Evolutionary conservation across 139 green algal genomes (phyloP), one percentile per base, ranked within the genome.

Genomic region (Closterium sp.): DNA sequence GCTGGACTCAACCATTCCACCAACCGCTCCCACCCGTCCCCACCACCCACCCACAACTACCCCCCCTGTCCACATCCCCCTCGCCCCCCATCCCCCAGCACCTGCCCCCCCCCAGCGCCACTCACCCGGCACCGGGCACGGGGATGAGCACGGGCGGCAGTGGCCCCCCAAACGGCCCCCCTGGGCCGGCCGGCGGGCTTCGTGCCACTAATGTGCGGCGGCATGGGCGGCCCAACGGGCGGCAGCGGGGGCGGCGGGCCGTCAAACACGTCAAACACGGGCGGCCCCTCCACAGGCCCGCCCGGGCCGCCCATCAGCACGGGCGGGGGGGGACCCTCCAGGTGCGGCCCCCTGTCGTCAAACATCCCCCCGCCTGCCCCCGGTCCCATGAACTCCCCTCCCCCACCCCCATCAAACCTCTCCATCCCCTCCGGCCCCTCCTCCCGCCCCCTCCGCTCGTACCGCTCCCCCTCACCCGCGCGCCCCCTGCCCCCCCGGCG

Each of bases 61-160:
- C 62, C 62, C 13, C 1, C 19, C 17, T 13, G 2, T 79, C 62
- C 62, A 50, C 38, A 50, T 38, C 32, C 32, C 32, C 32, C 3
- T 38, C 32, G 32, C 3, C 32, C 32, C 32, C 32, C 32, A 38
- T 13, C 45, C 11, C 45, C 10, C 42, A 62, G 5, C 42, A 62
- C 42, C 5, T 19, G 3, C 3, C 1, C 45, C 45, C 2, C 2
- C 17, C 88, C 13, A 10, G 9, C 29, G 29, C 28, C 79, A 91
- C 91, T 92, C 93, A 93, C 91, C 91, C 91, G 42, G 91, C 91
- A 90, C 91, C 91, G n/a, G 91, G 91, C 31, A 93, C 32, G 27
- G 91, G 91, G 27, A 93, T 93, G 87, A 93, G 91, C 87, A 93
- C 84, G 28, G 87, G 89, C 2, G 91, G 91, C n/a, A 45, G 62